Base-by-base conservation (phyloP, 176 grass and related monocot genomes). In the Bonia amplexicaulis region DNA sequence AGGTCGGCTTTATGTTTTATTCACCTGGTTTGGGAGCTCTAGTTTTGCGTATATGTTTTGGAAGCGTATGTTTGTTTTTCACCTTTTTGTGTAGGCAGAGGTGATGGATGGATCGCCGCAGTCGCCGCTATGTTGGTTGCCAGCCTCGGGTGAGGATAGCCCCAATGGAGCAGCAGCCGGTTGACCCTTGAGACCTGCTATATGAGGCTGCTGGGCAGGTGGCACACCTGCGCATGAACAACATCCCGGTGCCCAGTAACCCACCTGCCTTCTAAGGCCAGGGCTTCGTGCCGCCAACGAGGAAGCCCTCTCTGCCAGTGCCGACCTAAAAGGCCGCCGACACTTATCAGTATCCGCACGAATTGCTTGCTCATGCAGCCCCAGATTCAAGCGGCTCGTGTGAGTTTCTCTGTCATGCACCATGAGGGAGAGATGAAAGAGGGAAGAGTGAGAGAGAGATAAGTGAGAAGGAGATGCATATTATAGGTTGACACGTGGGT, bases 181-280 rank as follows among this genome's bases (percentile, higher is more conserved):
- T 86, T 1, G 79, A 94, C 51, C 76, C 92, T 0, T 87, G 86
- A 83, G 92, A 92, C 73, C 14, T 99, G 8, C 86, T 99, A 13
- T 73, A 62, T 44, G 90, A 96, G 73, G 96, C 93, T 0, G 96
- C 96, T 2, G 93, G 81, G 0, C 87, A 97, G 73, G 95, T 97
- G 49, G 69, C 92, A 42, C 88, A 74, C 58, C 52, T 92, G 17
- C 78, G 82, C 69, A 29, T 22, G 1, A 9, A n/a, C 70, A 74
- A 22, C 74, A 72, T 92, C 51, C 84, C 76, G 13, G 73, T 83
- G 10, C 89, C 85, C 0, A 60, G 63, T 13, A 74, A 59, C 7
- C 52, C 78, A 2, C 19, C 39, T 3, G 35, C n/a, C 12, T 4
- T 59, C 6, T 44, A 65, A 2, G 71, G 71, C 15, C 23, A 85